Evolutionary conservation across 2,329 filamentous ascomycete genomes (phyloP).

Genomic region (Chrysoporthe puriensis): DNA sequence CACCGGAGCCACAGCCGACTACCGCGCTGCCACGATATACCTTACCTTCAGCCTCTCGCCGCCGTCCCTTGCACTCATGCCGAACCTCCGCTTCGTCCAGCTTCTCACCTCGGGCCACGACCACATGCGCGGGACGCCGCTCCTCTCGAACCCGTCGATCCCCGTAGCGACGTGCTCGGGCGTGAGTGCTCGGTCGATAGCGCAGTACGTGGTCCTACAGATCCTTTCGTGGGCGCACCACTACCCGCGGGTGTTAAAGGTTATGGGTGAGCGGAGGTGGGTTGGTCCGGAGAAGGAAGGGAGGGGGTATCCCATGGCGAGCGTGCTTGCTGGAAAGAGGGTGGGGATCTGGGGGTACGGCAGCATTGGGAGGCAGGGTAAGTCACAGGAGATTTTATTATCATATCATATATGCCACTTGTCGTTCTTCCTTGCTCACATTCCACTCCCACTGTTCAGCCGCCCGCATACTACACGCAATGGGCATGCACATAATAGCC

Average conservation of each 20-base stretch:
- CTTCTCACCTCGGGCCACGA: conserved; percentile 18
- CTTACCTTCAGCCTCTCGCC: conserved; percentile 17
- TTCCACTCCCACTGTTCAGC: not conserved
- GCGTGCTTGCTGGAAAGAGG: conserved; percentile 13
- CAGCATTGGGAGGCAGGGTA: conserved; percentile 18
- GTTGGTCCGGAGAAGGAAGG: conserved; percentile 1
- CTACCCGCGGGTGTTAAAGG: conserved; percentile 1
- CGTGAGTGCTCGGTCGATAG: conserved; percentile 13
- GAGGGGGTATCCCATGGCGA: conserved; percentile 4
- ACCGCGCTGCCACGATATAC: conserved; percentile 14
- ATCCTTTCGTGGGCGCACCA: conserved; percentile 18
- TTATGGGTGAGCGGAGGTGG: conserved; percentile 9
- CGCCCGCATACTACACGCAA: conserved; percentile 14
- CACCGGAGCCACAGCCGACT: not conserved
- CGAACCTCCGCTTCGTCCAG: conserved; percentile 16
- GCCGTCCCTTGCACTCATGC: conserved; percentile 1
- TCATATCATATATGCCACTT: not conserved
- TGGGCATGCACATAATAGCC: conserved; percentile 20
- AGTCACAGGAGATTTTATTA: not conserved
- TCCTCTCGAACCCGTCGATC: conserved; percentile 16
- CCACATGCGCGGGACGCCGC: conserved; percentile 6
- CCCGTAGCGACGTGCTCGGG: conserved; percentile 14
- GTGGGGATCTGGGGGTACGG: conserved; percentile 20
- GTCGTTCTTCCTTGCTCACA: not conserved
- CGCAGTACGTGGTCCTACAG: conserved; percentile 14